Conservation (phyloP, 768 basidiomycete genomes). For the Mycena galericulata region DNA sequence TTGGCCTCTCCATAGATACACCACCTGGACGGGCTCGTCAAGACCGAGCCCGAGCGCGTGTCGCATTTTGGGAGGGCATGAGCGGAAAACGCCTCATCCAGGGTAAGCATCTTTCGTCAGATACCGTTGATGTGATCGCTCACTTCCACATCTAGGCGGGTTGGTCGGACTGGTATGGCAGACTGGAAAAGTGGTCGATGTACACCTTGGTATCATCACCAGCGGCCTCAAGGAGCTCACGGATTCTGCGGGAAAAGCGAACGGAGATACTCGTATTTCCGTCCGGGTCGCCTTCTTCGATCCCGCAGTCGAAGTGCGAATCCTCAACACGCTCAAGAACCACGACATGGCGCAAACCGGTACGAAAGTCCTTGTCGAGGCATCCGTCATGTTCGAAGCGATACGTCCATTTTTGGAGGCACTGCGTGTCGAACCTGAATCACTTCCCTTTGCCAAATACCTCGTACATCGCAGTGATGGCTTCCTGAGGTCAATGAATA, state of each 20-base stretch:
- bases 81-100: conserved; percentile 68
- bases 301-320: conserved; percentile 62
- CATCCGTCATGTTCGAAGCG: conserved; percentile 74
- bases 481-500: conserved; percentile 46
- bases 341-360: conserved; percentile 32
- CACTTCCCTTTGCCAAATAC: conserved; percentile 67
- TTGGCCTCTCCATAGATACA: conserved; percentile 58
- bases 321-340: conserved; percentile 46
- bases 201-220: conserved; percentile 67
- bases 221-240: conserved; percentile 58
- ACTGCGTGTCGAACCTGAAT: conserved; percentile 66
- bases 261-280: conserved; percentile 46
- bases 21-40: conserved; percentile 70
- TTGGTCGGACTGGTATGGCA: conserved; percentile 73
- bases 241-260: conserved; percentile 51
- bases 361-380: conserved; percentile 64
- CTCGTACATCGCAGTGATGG: conserved; percentile 58
- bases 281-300: conserved; percentile 76
- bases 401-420: conserved; percentile 77
- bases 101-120: no score
- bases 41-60: conserved; percentile 50
- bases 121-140: no score
- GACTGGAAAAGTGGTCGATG: conserved; percentile 44
- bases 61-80: conserved; percentile 71
- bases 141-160: conserved; percentile 51